A percentile compares a stretch with the other conserved stretches of the same genome.
Evolutionary conservation across 768 basidiomycete genomes (phyloP).

Genomic region (Serendipita indica): DNA sequence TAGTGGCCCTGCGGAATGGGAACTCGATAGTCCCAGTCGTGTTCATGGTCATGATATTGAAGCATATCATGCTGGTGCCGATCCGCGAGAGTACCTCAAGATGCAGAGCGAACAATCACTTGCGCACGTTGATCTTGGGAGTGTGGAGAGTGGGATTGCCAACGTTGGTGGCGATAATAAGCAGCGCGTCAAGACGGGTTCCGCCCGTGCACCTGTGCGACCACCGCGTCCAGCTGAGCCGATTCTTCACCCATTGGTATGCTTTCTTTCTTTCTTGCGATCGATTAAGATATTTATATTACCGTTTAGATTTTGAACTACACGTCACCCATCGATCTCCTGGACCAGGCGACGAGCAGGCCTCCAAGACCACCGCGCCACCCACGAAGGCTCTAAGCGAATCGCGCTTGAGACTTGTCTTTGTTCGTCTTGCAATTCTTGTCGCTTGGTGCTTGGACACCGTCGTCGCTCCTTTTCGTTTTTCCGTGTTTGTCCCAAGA

Average conservation of each 20-base stretch:
- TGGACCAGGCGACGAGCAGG: background rate
- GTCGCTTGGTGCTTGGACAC: no score
- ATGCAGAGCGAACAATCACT: conserved; percentile 3
- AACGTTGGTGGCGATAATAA: background rate
- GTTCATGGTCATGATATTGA: background rate
- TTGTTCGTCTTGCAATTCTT: no score
- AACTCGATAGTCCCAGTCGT: background rate
- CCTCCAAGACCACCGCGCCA: background rate
- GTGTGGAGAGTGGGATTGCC: background rate
- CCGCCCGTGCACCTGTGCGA: background rate
- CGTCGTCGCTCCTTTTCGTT: background rate
- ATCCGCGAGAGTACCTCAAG: background rate
- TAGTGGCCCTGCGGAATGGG: background rate
- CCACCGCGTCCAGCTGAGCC: background rate
- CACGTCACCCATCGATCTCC: background rate
- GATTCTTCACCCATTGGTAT: background rate
- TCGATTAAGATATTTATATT: background rate
- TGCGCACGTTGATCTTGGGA: background rate
- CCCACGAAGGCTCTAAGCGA: background rate
- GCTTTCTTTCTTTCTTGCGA: background rate
- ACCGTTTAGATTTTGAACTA: background rate
- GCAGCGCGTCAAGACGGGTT: background rate
- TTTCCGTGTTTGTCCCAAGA: no score
- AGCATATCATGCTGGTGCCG: background rate
- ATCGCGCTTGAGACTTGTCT: no score